phyloP scores from a whole-genome alignment of 1,284 basidiomycete species.

The Ustilago trichophora region DNA sequence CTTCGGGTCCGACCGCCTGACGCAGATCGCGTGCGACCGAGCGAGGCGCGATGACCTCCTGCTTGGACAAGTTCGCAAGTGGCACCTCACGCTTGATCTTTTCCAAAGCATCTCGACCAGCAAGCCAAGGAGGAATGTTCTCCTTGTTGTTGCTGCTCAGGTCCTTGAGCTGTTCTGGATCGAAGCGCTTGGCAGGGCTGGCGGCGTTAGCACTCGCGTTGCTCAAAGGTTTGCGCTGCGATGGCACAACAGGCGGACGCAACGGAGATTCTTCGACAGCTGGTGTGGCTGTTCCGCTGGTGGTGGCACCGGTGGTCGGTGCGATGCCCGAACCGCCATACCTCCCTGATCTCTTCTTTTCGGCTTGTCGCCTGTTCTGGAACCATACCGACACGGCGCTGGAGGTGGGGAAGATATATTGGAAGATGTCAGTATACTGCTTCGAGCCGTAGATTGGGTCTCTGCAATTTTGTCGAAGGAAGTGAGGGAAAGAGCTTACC shows the following conservation, averaged over 20 bases:
- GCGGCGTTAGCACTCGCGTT: conserved; percentile 19
- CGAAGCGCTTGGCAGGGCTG: conserved; percentile 6
- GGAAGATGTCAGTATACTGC: conserved; percentile 4
- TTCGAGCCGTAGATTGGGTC: no score
- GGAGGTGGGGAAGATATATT: not conserved
- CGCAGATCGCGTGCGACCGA: conserved; percentile 24
- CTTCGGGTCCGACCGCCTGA: conserved; percentile 26
- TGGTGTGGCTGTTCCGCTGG: not conserved
- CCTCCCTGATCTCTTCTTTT: conserved; percentile 62
- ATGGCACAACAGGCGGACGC: not conserved
- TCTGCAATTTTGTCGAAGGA: no score
- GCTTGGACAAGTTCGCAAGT: conserved; percentile 4
- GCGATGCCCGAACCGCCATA: conserved; percentile 46
- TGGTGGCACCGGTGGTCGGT: not conserved
- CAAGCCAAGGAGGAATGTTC: conserved; percentile 47
- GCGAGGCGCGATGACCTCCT: conserved; percentile 5
- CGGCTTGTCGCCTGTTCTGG: conserved; percentile 63
- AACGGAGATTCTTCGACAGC: conserved; percentile 1
- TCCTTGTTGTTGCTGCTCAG: conserved; percentile 45
- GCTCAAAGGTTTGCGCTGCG: conserved; percentile 31
- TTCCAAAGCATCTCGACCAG: conserved; percentile 6
- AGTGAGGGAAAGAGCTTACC: conserved; percentile 44
- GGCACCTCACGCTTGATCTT: conserved; percentile 29
- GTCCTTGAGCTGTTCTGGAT: conserved; percentile 21
- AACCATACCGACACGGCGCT: conserved; percentile 63